Evolutionary conservation across 179 eudicot genomes (phyloP), one percentile per base, ranked within the genome.

Genomic region (Silene coronaria): DNA sequence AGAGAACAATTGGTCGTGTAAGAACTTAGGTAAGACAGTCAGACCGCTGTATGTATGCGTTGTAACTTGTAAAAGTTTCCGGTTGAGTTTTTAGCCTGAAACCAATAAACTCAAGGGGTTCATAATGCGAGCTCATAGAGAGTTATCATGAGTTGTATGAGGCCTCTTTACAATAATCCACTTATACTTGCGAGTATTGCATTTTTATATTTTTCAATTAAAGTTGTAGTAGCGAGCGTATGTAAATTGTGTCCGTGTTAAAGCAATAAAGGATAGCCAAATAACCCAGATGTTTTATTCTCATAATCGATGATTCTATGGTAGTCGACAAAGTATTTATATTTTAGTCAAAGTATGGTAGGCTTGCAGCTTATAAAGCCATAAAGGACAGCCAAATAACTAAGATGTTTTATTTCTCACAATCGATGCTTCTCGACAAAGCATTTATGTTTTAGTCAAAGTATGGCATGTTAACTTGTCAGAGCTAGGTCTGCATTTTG

Each of bases 41-140:
- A 82, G 26, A 91, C 91, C 0, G 91, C 89, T 48, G 80, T 84
- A 75, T 83, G 88, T 24, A 90, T 61, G 74, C 66, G 89, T 83
- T 70, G 80, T 84, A 72, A 90, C 88, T 83, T 70, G 80, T 84
- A 72, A 90, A 91, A 69, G 87, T 78, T 19, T 57, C 21, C 1
- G 62, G 62, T 57, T 19, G 23, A 57, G 22, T 17, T 57, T 7
- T 57, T 57, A 57, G 24, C 22, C 62, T 21, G 21, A 57, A 21
- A 2, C 48, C 48, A 10, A 81, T 86, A 86, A 60, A 93, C 90
- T 77, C 89, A 93, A 42, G 91, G 82, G 1, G 5, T n/a, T 63
- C 34, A 10, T 64, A 17, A 28, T 16, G 66, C 5, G 5, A 24
- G 66, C 17, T 61, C 32, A 61, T 61, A 61, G 26, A 17, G 5